Conservation (phyloP, 495 filamentous ascomycete species). For the Darksidea phi region DNA sequence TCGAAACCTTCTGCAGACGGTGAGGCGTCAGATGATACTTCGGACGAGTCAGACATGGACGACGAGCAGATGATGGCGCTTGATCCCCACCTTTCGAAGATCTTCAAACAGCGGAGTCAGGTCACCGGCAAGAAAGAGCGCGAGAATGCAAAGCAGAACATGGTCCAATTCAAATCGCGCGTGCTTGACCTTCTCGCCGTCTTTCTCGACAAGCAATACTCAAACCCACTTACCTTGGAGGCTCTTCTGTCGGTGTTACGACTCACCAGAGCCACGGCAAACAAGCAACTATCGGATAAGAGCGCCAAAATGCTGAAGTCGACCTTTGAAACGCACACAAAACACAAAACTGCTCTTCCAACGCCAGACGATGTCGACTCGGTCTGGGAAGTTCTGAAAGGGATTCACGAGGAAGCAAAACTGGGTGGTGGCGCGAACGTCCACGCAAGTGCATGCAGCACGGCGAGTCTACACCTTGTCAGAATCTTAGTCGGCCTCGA, state of each 20-base stretch:
- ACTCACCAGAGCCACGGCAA: slow-evolving; percentile 60
- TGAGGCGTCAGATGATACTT: slow-evolving; percentile 37
- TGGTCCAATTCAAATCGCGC: slow-evolving; percentile 92
- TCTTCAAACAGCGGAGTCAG: slow-evolving; percentile 73
- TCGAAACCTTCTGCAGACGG: slow-evolving; percentile 14
- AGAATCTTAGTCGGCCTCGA: slow-evolving; percentile 58
- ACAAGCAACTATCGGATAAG: slow-evolving; percentile 71
- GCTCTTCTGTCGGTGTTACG: slow-evolving; percentile 66
- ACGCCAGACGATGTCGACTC: slow-evolving; percentile 29
- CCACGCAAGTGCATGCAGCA: slow-evolving; percentile 59
- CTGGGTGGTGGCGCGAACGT: slow-evolving; percentile 57
- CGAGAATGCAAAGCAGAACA: slow-evolving; percentile 81
- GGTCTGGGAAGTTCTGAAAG: slow-evolving; percentile 57
- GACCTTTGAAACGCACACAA: slow-evolving; percentile 68
- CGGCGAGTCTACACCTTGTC: slow-evolving; percentile 62
- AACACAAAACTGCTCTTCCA: slow-evolving; percentile 51
- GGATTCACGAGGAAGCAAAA: slow-evolving; percentile 69
- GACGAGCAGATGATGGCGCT: slow-evolving; percentile 94
- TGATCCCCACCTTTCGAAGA: slow-evolving; percentile 74
- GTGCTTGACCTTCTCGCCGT: slow-evolving; percentile 84
- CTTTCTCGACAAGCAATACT: slow-evolving; percentile 76
- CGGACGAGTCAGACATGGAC: slow-evolving; percentile 60
- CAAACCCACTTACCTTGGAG: slow-evolving; percentile 62
- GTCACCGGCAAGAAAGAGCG: slow-evolving; percentile 71
- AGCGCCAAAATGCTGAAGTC: slow-evolving; percentile 65